Evolutionary conservation across 352 stramenopile species (phyloP).

Genomic region (Phytophthora citrophthora): DNA sequence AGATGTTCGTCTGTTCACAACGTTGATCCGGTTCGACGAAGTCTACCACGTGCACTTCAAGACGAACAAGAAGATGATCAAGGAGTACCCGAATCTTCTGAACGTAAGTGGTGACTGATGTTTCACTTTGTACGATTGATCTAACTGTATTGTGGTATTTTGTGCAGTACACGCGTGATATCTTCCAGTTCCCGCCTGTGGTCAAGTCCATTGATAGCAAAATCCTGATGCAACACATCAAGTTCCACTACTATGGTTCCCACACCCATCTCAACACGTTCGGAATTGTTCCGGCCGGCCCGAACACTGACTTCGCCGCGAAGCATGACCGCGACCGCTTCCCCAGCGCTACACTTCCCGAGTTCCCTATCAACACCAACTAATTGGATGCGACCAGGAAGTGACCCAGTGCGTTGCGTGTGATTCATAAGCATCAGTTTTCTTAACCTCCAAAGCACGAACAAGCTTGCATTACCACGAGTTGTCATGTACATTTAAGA

Average conservation of each 20-base stretch:
- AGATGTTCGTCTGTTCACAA: constrained; percentile 84
- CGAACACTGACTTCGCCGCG: constrained; percentile 52
- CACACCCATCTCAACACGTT: constrained; percentile 95
- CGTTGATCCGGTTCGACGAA: constrained; percentile 84
- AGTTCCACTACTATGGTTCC: constrained; percentile 96
- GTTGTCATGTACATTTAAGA: not conserved
- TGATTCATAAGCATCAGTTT: constrained; percentile 19
- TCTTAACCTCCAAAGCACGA: constrained; percentile 14
- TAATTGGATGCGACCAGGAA: constrained; percentile 4
- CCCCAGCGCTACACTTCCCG: constrained; percentile 35
- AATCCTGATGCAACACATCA: constrained; percentile 94
- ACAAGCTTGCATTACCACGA: constrained; percentile 9
- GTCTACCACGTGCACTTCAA: constrained; percentile 90
- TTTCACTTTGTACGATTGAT: not conserved
- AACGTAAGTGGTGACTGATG: constrained; percentile 51
- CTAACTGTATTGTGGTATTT: constrained; percentile 11
- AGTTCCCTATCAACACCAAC: constrained; percentile 32
- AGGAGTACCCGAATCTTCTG: constrained; percentile 88
- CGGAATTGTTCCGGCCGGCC: constrained; percentile 92
- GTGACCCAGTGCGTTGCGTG: not conserved
- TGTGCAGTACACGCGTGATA: constrained; percentile 73
- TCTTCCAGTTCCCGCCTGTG: constrained; percentile 94
- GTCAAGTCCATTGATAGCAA: constrained; percentile 79
- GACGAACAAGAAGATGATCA: constrained; percentile 89
- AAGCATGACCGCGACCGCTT: constrained; percentile 81